These are phyloP conservation scores for Gossypium trilobum DNA, from an alignment of 441 rosid species.

Conservation along the genomic window DNA sequence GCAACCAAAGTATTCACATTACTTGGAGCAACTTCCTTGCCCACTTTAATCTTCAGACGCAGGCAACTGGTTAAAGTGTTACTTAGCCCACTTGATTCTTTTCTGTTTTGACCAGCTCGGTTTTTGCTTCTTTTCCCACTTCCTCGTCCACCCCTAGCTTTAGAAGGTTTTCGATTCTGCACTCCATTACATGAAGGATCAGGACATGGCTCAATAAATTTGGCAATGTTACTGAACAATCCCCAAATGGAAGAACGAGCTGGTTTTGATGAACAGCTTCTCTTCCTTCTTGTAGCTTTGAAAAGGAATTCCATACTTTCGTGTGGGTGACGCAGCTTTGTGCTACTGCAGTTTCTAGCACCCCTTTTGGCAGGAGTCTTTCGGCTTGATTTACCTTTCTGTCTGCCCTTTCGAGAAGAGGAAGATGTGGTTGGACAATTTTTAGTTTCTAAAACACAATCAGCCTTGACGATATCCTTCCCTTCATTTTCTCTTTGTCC, in stretches of 20 bases:
- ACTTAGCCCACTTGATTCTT: constrained; percentile 28
- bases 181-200: constrained; percentile 30
- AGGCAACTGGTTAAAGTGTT: constrained; percentile 41
- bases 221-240: constrained; percentile 38
- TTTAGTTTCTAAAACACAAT: constrained; percentile 34
- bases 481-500: constrained; percentile 29
- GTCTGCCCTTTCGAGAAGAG: constrained; percentile 40
- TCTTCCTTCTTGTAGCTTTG: constrained; percentile 50
- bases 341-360: constrained; percentile 33
- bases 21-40: constrained; percentile 43
- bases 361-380: constrained; percentile 33
- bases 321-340: constrained; percentile 29
- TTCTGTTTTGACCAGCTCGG: constrained; percentile 24
- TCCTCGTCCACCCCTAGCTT: constrained; percentile 31
- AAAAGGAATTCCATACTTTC: constrained; percentile 29
- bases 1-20: constrained; percentile 32
- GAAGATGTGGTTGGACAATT: constrained; percentile 29
- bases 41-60: constrained; percentile 74
- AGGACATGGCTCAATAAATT: constrained; percentile 33
- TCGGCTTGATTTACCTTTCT: constrained; percentile 35
- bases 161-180: constrained; percentile 30
- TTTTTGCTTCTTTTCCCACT: constrained; percentile 30
- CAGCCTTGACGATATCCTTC: constrained; percentile 29
- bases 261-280: constrained; percentile 53
- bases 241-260: constrained; percentile 76